Base-by-base conservation (phyloP, 2,329 filamentous ascomycete genomes). In the Fusarium neocosmosporiellum region DNA sequence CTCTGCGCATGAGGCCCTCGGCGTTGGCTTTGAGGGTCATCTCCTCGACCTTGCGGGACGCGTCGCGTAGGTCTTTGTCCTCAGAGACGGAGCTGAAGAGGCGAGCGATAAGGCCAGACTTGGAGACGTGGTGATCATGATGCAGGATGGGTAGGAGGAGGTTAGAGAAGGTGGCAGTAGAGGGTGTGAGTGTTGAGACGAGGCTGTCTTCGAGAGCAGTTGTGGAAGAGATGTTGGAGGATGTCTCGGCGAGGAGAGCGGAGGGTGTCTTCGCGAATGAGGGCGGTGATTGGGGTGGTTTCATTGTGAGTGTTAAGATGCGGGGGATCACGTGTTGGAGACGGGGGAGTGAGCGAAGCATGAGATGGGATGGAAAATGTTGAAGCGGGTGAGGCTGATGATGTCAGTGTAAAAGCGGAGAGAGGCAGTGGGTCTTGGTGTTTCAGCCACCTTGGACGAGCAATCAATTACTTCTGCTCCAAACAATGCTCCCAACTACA, bases 191-290 rank as follows among this genome's bases (percentile, higher is more conserved):
- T 2, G 60, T 37, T 0, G 59, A 53, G 5, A 63, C 76, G 50
- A 79, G 76, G 10, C 20, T 18, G 57, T 78, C 75, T 41, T 78
- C 63, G 0, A 79, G 69, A 2, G 65, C 48, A 1, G 36, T 67
- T 34, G 76, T 72, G n/a, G 62, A 37, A 16, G 58, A 29, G 22
- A 77, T 72, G 69, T 77, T 68, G 75, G 92, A 87, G 1, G 61
- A 63, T 16, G 72, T 74, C 43, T 70, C 60, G 10, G 39, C 41
- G 46, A 77, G 69, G 10, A 79, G 70, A 14, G 63, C 39, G 0
- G 63, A 59, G 5, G 72, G 70, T 4, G 67, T 53, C 16, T 63
- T 18, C 22, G 65, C 59, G 62, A 79, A 79, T 43, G 55, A 66
- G 1, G 77, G 74, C 0, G 77, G 76, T 13, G 57, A 4, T 11